Base-by-base conservation (phyloP, 805 yeast genomes). In the Metschnikowia cerradonensis region DNA sequence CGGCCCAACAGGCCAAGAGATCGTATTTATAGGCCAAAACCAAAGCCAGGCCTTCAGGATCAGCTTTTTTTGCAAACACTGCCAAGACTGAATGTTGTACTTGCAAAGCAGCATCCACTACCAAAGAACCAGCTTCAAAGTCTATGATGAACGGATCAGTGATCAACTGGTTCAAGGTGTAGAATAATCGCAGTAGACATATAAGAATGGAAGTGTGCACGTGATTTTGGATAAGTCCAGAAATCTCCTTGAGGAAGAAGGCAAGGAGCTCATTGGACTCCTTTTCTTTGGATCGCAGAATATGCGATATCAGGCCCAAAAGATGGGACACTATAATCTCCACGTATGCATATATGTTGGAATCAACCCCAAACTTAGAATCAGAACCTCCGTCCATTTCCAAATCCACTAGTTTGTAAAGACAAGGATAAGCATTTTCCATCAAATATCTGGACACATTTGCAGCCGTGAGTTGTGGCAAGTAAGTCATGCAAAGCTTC, bases 1-100 rank as follows among this genome's bases (percentile, higher is more conserved):
- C 60, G 3, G 60, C 51, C 77, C 77, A 73, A 3, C 68, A 59
- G 2, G 67, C 76, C 38, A 73, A 39, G 6, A 70, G 61, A 50
- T 73, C 77, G 48, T 59, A 67, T 46, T 57, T 59, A 55, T 71
- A 71, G 17, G 54, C 57, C 23, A 59, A 49, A 1, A 71, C 32
- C 2, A 67, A 51, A 6, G 32, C 31, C 7, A 47, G 26, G 2
- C 62, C 65, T 35, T 60, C 64, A 2, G 15, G 11, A 20, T 65
- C 64, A 6, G 50, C 54, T 3, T 45, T 35, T 7, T 48, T 45
- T 13, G 52, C 14, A 22, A 64, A 59, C 23, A 43, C 35, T 1
- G 41, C 34, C 6, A 70, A 40, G 6, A 68, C 48, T 3, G 44
- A 41, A 2, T 41, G 11, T 41, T 71, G 76, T 2, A 66, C 60